Conservation (phyloP, 345 rosid genomes). For the Aurinia saxatilis region DNA sequence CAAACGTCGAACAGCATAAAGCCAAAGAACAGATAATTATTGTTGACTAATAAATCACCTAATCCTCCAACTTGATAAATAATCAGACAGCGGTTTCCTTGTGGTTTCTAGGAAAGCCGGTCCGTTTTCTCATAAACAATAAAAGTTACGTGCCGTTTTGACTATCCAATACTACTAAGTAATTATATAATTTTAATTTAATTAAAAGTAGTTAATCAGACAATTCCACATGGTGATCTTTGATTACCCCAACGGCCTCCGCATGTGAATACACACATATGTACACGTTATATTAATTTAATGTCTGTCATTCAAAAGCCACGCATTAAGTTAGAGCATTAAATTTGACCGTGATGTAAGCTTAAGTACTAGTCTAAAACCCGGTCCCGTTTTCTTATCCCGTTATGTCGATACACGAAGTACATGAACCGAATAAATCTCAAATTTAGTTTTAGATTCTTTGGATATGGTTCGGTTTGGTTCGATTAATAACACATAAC, state of each 20-base stretch:
- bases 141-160: slow-evolving; percentile 20
- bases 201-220: background rate
- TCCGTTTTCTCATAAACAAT: slow-evolving; percentile 1
- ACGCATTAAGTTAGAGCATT: background rate
- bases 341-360: background rate
- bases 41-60: slow-evolving; percentile 2
- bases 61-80: background rate
- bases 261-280: slow-evolving; percentile 1
- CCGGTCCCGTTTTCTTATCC: slow-evolving; percentile 9
- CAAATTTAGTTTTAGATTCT: background rate
- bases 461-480: no score
- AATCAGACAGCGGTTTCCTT: slow-evolving; percentile 1
- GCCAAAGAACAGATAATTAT: background rate
- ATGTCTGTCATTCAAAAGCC: background rate
- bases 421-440: background rate
- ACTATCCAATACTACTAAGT: background rate
- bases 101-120: slow-evolving; percentile 14
- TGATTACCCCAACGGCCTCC: slow-evolving; percentile 12
- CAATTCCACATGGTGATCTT: slow-evolving; percentile 27
- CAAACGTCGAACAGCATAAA: background rate
- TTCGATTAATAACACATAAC: no score
- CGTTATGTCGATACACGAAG: background rate
- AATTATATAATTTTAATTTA: background rate
- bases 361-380: background rate
- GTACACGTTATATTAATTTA: slow-evolving; percentile 7